Conservation (phyloP, 2,329 filamentous ascomycete genomes). For the Fusarium circinatum region DNA sequence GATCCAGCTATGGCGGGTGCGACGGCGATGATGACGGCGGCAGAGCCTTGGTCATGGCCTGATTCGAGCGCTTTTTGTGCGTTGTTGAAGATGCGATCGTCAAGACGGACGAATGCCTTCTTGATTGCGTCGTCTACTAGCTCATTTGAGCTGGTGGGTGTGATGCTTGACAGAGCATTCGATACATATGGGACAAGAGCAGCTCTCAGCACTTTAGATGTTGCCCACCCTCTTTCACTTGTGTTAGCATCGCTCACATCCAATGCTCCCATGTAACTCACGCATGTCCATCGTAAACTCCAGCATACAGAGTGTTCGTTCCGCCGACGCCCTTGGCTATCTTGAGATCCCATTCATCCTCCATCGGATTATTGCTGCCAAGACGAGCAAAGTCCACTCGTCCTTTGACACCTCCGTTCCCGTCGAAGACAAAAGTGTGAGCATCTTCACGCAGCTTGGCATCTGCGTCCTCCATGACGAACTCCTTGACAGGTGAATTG, state of each 20-base stretch:
- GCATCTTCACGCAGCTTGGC: slow-evolving; percentile 46
- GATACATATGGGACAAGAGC: slow-evolving; percentile 57
- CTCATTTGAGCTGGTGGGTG: slow-evolving; percentile 51
- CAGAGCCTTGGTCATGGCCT: slow-evolving; percentile 42
- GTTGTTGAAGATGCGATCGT: slow-evolving; percentile 62
- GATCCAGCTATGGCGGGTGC: slow-evolving; percentile 61
- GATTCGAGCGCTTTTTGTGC: slow-evolving; percentile 48
- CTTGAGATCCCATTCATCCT: slow-evolving; percentile 50
- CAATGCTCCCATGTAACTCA: slow-evolving; percentile 39
- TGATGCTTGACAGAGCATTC: slow-evolving; percentile 46
- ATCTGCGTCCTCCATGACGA: slow-evolving; percentile 45
- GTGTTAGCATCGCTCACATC: slow-evolving; percentile 2
- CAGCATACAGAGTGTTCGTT: slow-evolving; percentile 46
- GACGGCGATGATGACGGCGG: slow-evolving; percentile 46
- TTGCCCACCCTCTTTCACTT: slow-evolving; percentile 52
- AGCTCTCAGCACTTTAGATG: slow-evolving; percentile 52
- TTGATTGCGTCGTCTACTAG: slow-evolving; percentile 66
- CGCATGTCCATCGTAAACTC: slow-evolving; percentile 63
- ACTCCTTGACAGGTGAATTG: slow-evolving; percentile 43
- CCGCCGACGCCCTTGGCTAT: slow-evolving; percentile 46
- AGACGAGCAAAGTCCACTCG: slow-evolving; percentile 49
- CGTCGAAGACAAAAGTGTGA: slow-evolving; percentile 46
- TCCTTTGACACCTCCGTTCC: slow-evolving; percentile 38
- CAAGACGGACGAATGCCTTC: slow-evolving; percentile 65
- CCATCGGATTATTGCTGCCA: slow-evolving; percentile 50